Evolutionary conservation across 1,284 basidiomycete species (phyloP), one percentile per base, ranked within the genome.

Genomic region (Somion occarium): DNA sequence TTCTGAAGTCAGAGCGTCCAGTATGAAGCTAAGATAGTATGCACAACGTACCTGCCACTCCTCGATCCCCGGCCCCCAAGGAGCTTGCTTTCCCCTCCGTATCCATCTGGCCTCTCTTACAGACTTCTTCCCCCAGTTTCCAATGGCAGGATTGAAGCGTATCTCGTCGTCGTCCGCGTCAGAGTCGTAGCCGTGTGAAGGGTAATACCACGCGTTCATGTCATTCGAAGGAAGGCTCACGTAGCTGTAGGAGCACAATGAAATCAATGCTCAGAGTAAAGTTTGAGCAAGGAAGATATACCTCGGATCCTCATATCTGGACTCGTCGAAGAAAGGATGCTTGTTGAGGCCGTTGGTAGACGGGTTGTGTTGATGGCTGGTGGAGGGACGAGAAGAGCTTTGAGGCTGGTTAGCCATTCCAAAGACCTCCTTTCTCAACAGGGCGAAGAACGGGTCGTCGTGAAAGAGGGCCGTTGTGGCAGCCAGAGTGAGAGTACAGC

Each of bases 81-180:
- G 72, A 11, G 79, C 78, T 54, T 89, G 79, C 67, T 91, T 91
- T 37, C 88, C 87, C 62, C 74, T 79, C 15, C 87, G 79, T 43
- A 85, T 75, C 86, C 87, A 91, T 60, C 86, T 75, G 34, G 87
- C 81, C 25, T 81, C 81, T 61, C 79, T 80, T 51, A 74, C 66
- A 9, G 74, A 75, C 67, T 91, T 91, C 52, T 81, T 79, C 3
- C 89, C 88, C 88, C 88, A 91, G 59, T 91, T 91, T 30, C 89
- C 86, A 41, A 72, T 70, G 12, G 69, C 74, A 42, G 74, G 69
- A 48, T 69, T 73, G 52, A 69, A 66, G 53, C 69, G 64, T 24
- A 77, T 64, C 27, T 78, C 74, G 53, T 81, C 79, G 20, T 82
- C 82, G 53, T 85, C 83, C 20, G 64, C 63, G 47, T 68, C 61